These are phyloP conservation scores for Diaporthe velutina DNA, from an alignment of 2,329 filamentous ascomycete genomes.

Conservation along the genomic window DNA sequence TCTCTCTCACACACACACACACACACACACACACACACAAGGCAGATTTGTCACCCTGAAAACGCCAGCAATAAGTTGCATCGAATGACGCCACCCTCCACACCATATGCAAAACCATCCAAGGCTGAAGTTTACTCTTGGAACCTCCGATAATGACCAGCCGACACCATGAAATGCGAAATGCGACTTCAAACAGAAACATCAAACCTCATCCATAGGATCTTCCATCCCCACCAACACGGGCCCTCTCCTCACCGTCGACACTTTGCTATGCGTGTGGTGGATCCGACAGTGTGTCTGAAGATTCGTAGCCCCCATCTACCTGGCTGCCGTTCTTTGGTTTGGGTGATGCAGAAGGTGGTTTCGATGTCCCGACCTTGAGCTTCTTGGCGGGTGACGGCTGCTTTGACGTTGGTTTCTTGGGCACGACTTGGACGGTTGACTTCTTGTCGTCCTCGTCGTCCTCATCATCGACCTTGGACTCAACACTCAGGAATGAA, in stretches of 20 bases:
- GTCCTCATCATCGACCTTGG: conserved; percentile 54
- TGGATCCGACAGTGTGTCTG: conserved; percentile 68
- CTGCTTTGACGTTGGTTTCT: conserved; percentile 57
- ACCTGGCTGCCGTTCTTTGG: conserved; percentile 63
- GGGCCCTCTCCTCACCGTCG: neutral
- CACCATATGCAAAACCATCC: conserved; percentile 33
- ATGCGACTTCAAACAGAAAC: conserved; percentile 22
- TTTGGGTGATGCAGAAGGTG: conserved; percentile 61
- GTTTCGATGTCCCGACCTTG: conserved; percentile 58
- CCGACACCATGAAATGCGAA: conserved; percentile 31
- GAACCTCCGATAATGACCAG: conserved; percentile 22
- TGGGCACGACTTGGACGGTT: conserved; percentile 56
- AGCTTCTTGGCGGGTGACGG: conserved; percentile 60
- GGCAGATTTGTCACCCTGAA: neutral
- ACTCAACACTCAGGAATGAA: conserved; percentile 65
- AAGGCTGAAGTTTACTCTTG: conserved; percentile 27
- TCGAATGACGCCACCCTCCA: conserved; percentile 29
- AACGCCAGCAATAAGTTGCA: conserved; percentile 25
- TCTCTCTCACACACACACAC: neutral
- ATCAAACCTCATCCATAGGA: neutral
- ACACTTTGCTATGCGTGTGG: conserved; percentile 46
- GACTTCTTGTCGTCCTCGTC: conserved; percentile 52
- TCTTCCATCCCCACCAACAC: neutral
- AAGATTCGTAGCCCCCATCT: conserved; percentile 69
- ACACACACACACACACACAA: too few species aligned